Evolutionary conservation across 2,329 filamentous ascomycete species (phyloP), one percentile per base, ranked within the genome.

Genomic region (Penicillium vulpinum): DNA sequence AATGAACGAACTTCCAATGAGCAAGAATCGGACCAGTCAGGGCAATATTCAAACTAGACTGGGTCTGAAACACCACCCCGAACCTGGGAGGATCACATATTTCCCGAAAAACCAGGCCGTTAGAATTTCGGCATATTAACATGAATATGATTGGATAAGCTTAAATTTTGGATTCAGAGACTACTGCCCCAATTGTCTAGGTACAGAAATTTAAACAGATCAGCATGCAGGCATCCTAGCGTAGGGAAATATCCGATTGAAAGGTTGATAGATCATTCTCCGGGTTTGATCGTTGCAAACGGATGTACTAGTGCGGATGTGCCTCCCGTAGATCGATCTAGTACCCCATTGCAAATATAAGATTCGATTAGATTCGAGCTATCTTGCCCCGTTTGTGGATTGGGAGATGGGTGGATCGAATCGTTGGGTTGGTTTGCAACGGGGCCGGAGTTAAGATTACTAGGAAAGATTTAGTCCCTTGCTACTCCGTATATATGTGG

Each of bases 31-130:
- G 40, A 57, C 21, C 36, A 53, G 29, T 16, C 18, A n/a, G 16
- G 24, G 40, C 9, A 28, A 40, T 11, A 52, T 60, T 56, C 36
- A 55, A 60, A 59, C 40, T 44, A 35, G 48, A 58, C 59, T 40
- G 28, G 38, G 10, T 33, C 54, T 57, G 60, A 56, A 64, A 62
- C 62, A 51, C 9, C 24, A 52, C 16, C 48, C 35, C 46, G 28
- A 22, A 33, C 29, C 38, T 2, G 3, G 44, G 21, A 28, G n/a
- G 38, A 24, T 33, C 11, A 22, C 5, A 29, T 21, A 15, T 50
- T 54, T 33, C 16, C 35, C 28, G 35, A 24, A 7, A n/a, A 33
- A 40, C 13, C 10, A 44, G 49, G 21, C 36, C 22, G n/a, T 51
- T 51, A 18, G 21, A 15, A 15, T 15, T n/a, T 26, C 13, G 28